Base-by-base conservation (phyloP, 208 protist species). In the Leishmania amazonensis region DNA sequence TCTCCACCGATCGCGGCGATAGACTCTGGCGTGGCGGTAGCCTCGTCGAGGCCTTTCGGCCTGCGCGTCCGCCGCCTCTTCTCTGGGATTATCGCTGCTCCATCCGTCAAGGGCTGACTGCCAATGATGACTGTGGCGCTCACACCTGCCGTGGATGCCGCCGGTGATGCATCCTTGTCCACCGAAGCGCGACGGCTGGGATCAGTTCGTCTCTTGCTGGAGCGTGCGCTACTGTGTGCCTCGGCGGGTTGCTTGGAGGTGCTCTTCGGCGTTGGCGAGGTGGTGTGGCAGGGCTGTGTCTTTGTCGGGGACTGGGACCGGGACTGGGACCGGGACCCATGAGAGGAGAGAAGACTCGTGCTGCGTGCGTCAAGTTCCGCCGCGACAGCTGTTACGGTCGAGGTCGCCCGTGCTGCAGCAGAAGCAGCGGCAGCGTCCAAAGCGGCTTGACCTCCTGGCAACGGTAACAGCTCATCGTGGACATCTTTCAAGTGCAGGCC, bases 401-500 rank as follows among this genome's bases (percentile, higher is more conserved):
- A 51, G 13, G 51, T 13, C 73, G 73, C 51, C 47, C 1, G 31
- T 15, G n/a, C 76, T 31, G 60, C 81, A 40, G 75, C 60, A 40
- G 71, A 21, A 38, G 40, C 49, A 24, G 73, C 76, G 3, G 78
- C 65, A 28, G 62, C 67, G 28, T 82, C 65, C 11, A 85, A 87
- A 7, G 88, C 79, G 3, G 72, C 74, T 5, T 62, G 75, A 7
- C 83, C 87, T 35, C 85, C 88, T 0, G 88, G 85, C 80, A 94
- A 79, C 47, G 53, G 81, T 67, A 80, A 65, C 35, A 94, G 38
- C 53, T 78, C 80, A 5, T 68, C 85, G 21, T 84, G 47, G 0
- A 96, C 84, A 5, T 83, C 82, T 24, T 78, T 75, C 54, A 89
- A 40, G 35, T 86, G 80, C 11, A 94, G 78, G 3, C 93, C 89